phyloP scores from a whole-genome alignment of 768 basidiomycete species.

The Tylopilus subfusipes region DNA sequence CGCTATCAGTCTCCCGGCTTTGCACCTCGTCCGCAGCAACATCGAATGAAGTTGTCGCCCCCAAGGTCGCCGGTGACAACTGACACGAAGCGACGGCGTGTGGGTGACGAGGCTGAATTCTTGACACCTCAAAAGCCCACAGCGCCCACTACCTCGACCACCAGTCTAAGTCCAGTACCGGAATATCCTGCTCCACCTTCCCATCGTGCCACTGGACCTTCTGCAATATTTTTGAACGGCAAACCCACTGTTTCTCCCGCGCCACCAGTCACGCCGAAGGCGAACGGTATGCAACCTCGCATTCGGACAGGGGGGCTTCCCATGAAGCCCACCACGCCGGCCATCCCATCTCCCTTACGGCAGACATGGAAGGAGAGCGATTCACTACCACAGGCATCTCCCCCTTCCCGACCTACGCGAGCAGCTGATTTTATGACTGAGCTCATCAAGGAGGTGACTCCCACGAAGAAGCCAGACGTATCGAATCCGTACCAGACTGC shows the following conservation, averaged over 20 bases:
- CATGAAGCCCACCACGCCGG: conserved; percentile 57
- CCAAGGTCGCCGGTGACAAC: conserved; percentile 36
- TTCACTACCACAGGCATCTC: conserved; percentile 35
- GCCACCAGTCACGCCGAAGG: conserved; percentile 25
- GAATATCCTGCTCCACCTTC: conserved; percentile 35
- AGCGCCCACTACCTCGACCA: conserved; percentile 27
- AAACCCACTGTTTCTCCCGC: conserved; percentile 25
- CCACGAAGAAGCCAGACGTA: conserved; percentile 60
- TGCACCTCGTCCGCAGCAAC: conserved; percentile 47
- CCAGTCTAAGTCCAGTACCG: conserved; percentile 23
- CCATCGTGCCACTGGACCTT: conserved; percentile 24
- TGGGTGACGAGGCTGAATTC: conserved; percentile 44
- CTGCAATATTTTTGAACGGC: conserved; percentile 27
- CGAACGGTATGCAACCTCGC: conserved; percentile 29
- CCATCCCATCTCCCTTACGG: conserved; percentile 69
- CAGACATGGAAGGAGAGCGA: conserved; percentile 62
- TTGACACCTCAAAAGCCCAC: conserved; percentile 34
- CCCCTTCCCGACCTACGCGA: conserved; percentile 46
- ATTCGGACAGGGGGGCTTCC: conserved; percentile 40
- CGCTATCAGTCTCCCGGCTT: conserved; percentile 75
- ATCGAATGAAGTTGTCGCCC: conserved; percentile 42
- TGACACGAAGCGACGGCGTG: conserved; percentile 61
- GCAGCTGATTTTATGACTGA: conserved; percentile 68
- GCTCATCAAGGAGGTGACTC: conserved; percentile 67
- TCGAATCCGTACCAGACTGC: conserved; percentile 77